These are phyloP conservation scores for Colletotrichum plurivorum DNA, from an alignment of 2,329 filamentous ascomycete genomes.

Conservation along the genomic window DNA sequence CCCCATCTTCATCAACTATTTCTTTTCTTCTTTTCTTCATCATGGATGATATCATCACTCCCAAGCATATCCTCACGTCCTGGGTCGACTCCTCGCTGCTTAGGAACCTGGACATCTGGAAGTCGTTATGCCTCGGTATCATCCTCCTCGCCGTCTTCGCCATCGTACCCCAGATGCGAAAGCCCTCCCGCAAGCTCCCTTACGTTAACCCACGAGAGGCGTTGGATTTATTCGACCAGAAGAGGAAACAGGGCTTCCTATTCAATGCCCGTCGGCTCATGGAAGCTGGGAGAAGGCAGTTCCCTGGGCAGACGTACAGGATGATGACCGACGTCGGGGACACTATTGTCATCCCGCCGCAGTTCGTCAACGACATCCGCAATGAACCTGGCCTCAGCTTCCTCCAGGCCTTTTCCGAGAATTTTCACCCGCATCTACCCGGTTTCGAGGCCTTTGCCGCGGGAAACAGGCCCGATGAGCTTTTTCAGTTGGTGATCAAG, in stretches of 20 bases:
- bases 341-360: conserved; percentile 40
- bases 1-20: too few species aligned
- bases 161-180: conserved; percentile 6
- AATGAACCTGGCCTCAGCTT: conserved; percentile 43
- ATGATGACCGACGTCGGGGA: conserved; percentile 42
- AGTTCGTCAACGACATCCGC: conserved; percentile 42
- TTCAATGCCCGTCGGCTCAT: conserved; percentile 17
- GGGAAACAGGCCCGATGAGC: conserved; percentile 13
- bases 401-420: conserved; percentile 16
- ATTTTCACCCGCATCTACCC: conserved; percentile 38
- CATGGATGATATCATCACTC: background rate
- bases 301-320: conserved; percentile 37
- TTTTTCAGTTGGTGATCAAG: conserved; percentile 38
- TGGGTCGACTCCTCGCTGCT: conserved; percentile 1
- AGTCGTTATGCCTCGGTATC: conserved; percentile 13
- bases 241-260: conserved; percentile 1
- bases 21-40: too few species aligned
- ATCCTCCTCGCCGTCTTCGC: conserved; percentile 2
- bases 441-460: conserved; percentile 39
- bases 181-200: conserved; percentile 30
- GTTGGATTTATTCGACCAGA: conserved; percentile 10
- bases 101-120: conserved; percentile 4
- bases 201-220: conserved; percentile 6
- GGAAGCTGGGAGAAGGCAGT: conserved; percentile 5
- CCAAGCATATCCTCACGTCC: background rate